phyloP scores from a whole-genome alignment of 2,329 filamentous ascomycete species.

The Talaromyces sp. region DNA sequence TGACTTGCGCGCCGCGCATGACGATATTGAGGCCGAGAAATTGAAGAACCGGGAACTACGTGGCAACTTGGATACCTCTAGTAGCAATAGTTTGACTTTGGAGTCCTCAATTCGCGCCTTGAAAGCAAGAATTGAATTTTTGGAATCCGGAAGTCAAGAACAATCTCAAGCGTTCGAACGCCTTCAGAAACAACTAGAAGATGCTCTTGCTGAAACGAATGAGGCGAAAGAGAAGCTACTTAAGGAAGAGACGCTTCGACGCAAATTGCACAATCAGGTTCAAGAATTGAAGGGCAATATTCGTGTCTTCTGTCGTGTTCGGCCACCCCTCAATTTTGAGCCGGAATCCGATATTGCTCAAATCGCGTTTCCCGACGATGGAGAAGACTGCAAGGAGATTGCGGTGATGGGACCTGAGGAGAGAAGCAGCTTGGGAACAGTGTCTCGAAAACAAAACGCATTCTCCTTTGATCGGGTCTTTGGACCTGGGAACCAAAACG shows the following conservation, averaged over 20 bases:
- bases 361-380: conserved; percentile 73
- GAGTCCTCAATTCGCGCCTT: conserved; percentile 74
- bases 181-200: conserved; percentile 75
- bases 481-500: conserved; percentile 70
- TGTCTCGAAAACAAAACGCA: conserved; percentile 73
- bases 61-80: conserved; percentile 57
- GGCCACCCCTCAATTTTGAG: conserved; percentile 65
- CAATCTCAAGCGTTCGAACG: conserved; percentile 81
- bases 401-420: conserved; percentile 79
- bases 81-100: conserved; percentile 61
- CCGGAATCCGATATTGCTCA: conserved; percentile 61
- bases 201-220: conserved; percentile 68
- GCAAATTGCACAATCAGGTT: conserved; percentile 94
- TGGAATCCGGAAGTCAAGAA: conserved; percentile 84
- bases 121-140: conserved; percentile 78
- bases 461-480: conserved; percentile 96
- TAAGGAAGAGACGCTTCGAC: conserved; percentile 82
- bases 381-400: conserved; percentile 84
- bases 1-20: conserved; percentile 41
- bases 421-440: conserved; percentile 71
- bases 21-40: conserved; percentile 61
- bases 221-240: conserved; percentile 76
- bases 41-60: conserved; percentile 57
- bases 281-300: conserved; percentile 98
- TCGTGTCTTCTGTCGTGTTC: conserved; percentile 93